Evolutionary conservation across 768 basidiomycete genomes (phyloP).

Genomic region (Auriscalpium orientale): DNA sequence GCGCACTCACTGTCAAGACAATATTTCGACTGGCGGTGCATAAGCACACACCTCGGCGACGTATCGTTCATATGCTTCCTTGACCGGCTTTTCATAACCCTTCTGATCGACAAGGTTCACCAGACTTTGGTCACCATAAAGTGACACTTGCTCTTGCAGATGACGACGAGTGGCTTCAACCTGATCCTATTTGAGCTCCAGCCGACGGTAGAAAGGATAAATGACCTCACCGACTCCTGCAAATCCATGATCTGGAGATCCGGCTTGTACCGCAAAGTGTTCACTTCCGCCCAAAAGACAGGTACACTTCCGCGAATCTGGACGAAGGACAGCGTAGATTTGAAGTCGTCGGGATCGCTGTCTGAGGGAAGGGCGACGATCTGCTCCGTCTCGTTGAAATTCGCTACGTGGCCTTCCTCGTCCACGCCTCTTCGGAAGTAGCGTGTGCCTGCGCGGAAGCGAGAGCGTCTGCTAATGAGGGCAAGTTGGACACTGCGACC

Average conservation of each 20-base stretch:
- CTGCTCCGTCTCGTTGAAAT: constrained; percentile 98
- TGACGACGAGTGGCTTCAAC: constrained; percentile 65
- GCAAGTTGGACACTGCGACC: constrained; percentile 74
- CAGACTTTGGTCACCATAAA: constrained; percentile 73
- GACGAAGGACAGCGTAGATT: constrained; percentile 72
- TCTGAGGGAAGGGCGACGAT: constrained; percentile 69
- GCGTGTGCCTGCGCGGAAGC: constrained; percentile 91
- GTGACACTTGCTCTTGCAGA: constrained; percentile 58
- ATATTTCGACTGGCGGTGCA: not conserved
- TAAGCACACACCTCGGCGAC: constrained; percentile 43
- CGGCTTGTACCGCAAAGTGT: constrained; percentile 91
- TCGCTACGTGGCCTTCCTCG: constrained; percentile 81
- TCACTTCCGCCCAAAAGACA: constrained; percentile 94
- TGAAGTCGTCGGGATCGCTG: constrained; percentile 40
- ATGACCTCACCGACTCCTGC: constrained; percentile 57
- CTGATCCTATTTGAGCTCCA: constrained; percentile 32
- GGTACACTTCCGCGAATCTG: constrained; percentile 94
- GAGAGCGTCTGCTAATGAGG: constrained; percentile 89
- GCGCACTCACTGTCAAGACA: not conserved
- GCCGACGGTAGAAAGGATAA: not conserved
- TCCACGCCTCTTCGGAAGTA: constrained; percentile 96
- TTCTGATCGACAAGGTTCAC: constrained; percentile 93
- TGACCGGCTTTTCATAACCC: constrained; percentile 87
- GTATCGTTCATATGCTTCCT: constrained; percentile 87
- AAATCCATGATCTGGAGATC: constrained; percentile 95